Base-by-base conservation (phyloP, 2,329 filamentous ascomycete species). In the Coniochaeta sp. region DNA sequence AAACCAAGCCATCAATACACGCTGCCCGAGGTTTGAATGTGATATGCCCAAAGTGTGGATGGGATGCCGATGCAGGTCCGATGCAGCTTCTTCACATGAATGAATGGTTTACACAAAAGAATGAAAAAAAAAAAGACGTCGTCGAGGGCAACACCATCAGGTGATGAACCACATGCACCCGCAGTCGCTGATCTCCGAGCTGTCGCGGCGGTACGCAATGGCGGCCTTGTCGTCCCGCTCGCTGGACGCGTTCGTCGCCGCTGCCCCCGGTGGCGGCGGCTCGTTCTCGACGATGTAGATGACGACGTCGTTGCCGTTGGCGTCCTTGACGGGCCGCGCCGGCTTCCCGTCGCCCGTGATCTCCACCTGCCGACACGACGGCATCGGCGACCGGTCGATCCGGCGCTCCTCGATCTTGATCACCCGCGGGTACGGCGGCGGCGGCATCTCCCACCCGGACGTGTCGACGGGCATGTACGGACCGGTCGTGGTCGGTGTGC, bases 341-440 rank as follows among this genome's bases (percentile, higher is more conserved):
- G 70, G 69, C 19, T 69, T 62, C 7, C 77, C 77, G 14, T 75
- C 68, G 0, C 71, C 66, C 17, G 69, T 64, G 12, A 86, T 76
- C 61, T 76, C 69, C 32, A 81, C 77, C 64, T 84, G 80, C 4
- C 74, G 75, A 61, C 82, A 85, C 32, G 66, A 74, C 0, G 81
- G 75, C 16, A 71, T 64, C 1, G 70, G 66, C 1, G 72, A 67
- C 17, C 71, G 65, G 9, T 70, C 61, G 19, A 78, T 69, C 17
- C 82, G 81, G 16, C 80, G 77, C 68, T 86, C 83, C 58, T 81
- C 73, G 47, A 86, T 71, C 66, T 85, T 85, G 61, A 85, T 71
- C 9, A 81, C 76, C 26, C 76, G 76, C 2, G 83, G 82, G 60
- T 83, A 85, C 0, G 72, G 65, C 0, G 74, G 70, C 0, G 69